Evolutionary conservation across 495 filamentous ascomycete species (phyloP), one percentile per base, ranked within the genome.

Genomic region (Neurospora tetraspora): DNA sequence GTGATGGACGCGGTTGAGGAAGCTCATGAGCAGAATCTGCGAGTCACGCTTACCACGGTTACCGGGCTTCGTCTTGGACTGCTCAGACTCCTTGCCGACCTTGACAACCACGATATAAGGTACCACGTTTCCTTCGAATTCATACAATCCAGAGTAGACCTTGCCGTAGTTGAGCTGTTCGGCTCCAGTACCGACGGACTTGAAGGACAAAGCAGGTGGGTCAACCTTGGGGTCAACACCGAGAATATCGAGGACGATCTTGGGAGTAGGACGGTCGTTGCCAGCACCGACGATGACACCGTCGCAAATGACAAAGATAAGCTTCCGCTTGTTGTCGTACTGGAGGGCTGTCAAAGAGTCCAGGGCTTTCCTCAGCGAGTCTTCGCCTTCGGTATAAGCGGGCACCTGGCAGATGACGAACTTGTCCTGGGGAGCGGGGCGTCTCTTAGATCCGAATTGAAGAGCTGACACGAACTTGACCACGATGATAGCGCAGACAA

Each of bases 41-140:
- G 94, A 95, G 82, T 99, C 96, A 85, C 96, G 93, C 83, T 99
- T 99, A 79, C 96, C 96, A 81, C 96, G 92, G 83, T 99, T 99
- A 74, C 96, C 96, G 72, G 96, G 96, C 84, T 97, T 98, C 39
- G 94, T 82, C 82, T 94, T 97, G 77, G 82, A 85, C 77, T 96
- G 94, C 78, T 99, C 96, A 14, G 94, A 96, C 80, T 97, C 93
- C 83, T 97, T 98, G 81, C 96, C 96, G 40, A 97, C 90, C 84
- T 99, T 99, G 77, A 98, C 96, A 47, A 98, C 86, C 7, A 99
- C 96, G 12, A 98, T 82, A 78, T 97, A 99, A 3, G 96, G 96
- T 23, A 99, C 96, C 14, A 99, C 94, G 78, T 97, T 97, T 78
- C 94, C 96, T 85, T 99, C 94, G 72, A 89, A 97, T 80, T 99